phyloP scores from a whole-genome alignment of 2,329 filamentous ascomycete species.

The Sporothrix pallida region DNA sequence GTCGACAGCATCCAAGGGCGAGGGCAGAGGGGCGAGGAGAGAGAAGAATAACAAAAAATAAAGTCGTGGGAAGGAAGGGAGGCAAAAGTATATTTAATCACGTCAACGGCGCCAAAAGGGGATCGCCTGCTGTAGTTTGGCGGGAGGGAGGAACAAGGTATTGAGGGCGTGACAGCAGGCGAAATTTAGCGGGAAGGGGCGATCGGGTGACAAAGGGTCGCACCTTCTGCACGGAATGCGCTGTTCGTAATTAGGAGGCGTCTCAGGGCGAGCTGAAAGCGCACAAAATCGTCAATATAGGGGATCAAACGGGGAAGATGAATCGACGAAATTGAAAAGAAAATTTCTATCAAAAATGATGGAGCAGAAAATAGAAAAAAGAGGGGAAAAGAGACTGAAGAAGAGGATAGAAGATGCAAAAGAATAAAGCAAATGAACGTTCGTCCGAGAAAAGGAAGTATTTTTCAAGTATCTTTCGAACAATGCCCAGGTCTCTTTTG shows the following conservation, averaged over 20 bases:
- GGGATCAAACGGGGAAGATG: background rate
- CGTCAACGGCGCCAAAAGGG: constrained; percentile 24
- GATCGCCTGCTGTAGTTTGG: constrained; percentile 13
- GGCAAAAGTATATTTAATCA: constrained; percentile 28
- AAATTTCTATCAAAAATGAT: background rate
- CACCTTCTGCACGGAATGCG: background rate
- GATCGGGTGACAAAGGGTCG: constrained; percentile 6
- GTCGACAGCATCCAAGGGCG: background rate
- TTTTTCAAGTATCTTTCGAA: background rate
- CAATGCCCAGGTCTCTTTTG: background rate
- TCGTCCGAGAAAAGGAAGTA: background rate
- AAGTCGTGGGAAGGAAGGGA: constrained; percentile 7
- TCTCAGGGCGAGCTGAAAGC: background rate
- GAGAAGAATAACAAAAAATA: background rate
- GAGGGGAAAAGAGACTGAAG: background rate
- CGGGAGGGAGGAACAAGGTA: background rate
- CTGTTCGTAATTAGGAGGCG: background rate
- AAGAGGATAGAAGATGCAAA: background rate
- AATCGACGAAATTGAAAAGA: background rate
- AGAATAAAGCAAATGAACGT: background rate
- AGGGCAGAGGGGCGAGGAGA: background rate
- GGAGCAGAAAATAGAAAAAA: background rate
- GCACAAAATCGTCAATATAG: background rate
- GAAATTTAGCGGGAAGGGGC: background rate
- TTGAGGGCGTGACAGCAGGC: background rate